These are phyloP conservation scores for Hymenoscyphus salicellus DNA, from an alignment of 2,329 filamentous ascomycete species.

Conservation along the genomic window DNA sequence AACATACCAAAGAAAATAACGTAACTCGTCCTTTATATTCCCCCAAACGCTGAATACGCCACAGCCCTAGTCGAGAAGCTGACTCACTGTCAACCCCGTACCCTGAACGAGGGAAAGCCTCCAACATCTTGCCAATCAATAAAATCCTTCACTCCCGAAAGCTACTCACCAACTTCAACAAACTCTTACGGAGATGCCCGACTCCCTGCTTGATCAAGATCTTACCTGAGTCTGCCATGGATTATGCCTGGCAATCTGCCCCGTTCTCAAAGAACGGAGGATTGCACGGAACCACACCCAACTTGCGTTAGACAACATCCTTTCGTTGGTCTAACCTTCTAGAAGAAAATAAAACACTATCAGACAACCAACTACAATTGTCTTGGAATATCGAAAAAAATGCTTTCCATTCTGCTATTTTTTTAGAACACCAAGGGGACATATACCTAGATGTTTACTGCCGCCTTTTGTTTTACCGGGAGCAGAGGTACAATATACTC, in stretches of 20 bases:
- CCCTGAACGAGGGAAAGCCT: not conserved
- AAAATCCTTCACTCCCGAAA: not conserved
- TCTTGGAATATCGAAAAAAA: too few species aligned
- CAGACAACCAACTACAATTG: too few species aligned
- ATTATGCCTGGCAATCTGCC: not conserved
- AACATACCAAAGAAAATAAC: not conserved
- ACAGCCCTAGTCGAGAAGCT: not conserved
- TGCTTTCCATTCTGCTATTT: too few species aligned
- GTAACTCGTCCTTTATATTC: not conserved
- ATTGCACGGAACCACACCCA: not conserved
- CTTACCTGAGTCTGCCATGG: not conserved
- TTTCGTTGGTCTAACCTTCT: too few species aligned
- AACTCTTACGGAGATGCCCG: not conserved
- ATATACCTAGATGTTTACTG: too few species aligned
- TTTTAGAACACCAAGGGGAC: too few species aligned
- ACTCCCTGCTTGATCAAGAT: not conserved
- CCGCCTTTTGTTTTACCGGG: too few species aligned
- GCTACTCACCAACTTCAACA: not conserved
- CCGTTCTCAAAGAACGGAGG: not conserved
- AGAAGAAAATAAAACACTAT: too few species aligned
- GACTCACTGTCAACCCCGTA: not conserved
- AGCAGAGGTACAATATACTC: too few species aligned
- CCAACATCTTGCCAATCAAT: not conserved
- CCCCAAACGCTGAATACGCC: not conserved
- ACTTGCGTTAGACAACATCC: too few species aligned